Conservation (phyloP, 495 filamentous ascomycete genomes). For the Melanomma pulvis-pyrius region DNA sequence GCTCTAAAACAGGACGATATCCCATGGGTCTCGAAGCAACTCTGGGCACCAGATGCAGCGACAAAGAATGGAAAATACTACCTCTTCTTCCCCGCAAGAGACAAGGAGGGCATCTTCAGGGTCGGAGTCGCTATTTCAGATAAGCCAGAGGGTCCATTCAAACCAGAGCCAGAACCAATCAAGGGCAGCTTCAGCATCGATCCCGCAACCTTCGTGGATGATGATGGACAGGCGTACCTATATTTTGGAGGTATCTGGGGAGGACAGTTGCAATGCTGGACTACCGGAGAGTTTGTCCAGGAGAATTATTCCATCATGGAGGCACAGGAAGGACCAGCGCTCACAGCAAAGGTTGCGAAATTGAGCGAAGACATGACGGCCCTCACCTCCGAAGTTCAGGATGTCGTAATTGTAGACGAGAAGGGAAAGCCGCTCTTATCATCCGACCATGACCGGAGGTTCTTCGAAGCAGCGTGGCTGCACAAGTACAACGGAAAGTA, state of each 20-base stretch:
- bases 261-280: conserved; percentile 66
- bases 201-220: conserved; percentile 66
- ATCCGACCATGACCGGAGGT: conserved; percentile 71
- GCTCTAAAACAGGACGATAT: conserved; percentile 56
- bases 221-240: conserved; percentile 61
- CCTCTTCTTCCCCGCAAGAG: conserved; percentile 66
- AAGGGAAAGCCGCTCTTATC: conserved; percentile 60
- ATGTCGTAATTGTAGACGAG: conserved; percentile 62
- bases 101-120: conserved; percentile 62
- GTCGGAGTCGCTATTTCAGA: conserved; percentile 63
- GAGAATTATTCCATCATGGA: conserved; percentile 55
- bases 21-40: conserved; percentile 65
- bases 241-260: conserved; percentile 75
- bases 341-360: conserved; percentile 64
- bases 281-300: conserved; percentile 53
- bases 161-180: conserved; percentile 60
- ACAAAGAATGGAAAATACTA: conserved; percentile 62
- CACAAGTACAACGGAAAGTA: conserved; percentile 66
- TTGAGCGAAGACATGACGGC: conserved; percentile 64
- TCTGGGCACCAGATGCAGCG: conserved; percentile 70
- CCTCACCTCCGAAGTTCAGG: conserved; percentile 53
- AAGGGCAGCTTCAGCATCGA: conserved; percentile 65
- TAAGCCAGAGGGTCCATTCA: conserved; percentile 61
- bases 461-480: conserved; percentile 80
- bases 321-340: conserved; percentile 54